Percentiles rank a stretch among this genome's conserved stretches.
Conservation (phyloP, 2,329 filamentous ascomycete species). For the Aspergillus jensenii region DNA sequence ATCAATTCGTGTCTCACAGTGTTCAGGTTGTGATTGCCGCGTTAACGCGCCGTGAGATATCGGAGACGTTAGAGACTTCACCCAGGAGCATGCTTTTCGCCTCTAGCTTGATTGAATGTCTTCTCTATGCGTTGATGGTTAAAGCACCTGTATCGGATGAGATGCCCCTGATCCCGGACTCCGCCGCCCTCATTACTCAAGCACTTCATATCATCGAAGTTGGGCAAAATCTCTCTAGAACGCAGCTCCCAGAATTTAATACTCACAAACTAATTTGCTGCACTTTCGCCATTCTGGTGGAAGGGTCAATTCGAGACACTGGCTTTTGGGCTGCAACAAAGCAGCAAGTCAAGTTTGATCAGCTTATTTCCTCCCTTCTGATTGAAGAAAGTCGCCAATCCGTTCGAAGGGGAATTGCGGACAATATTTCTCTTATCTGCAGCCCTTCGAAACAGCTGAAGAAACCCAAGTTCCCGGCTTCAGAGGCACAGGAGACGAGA, state of each 20-base stretch:
- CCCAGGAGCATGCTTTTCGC: slow-evolving; percentile 52
- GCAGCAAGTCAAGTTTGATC: slow-evolving; percentile 34
- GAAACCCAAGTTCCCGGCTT: slow-evolving; percentile 19
- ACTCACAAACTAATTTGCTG: slow-evolving; percentile 41
- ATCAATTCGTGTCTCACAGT: slow-evolving; percentile 42
- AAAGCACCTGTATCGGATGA: slow-evolving; percentile 29
- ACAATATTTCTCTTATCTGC: slow-evolving; percentile 40
- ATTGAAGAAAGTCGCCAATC: slow-evolving; percentile 44
- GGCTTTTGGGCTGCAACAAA: slow-evolving; percentile 48
- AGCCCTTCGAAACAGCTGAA: slow-evolving; percentile 33
- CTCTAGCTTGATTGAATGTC: slow-evolving; percentile 56
- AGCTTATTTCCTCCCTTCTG: slow-evolving; percentile 43
- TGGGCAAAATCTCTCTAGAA: slow-evolving; percentile 18
- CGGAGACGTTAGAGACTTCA: slow-evolving; percentile 46
- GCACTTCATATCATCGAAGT: slow-evolving; percentile 37
- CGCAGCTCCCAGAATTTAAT: slow-evolving; percentile 17
- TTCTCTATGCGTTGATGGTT: slow-evolving; percentile 58
- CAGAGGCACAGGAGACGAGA: slow-evolving; percentile 17
- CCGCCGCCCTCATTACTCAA: slow-evolving; percentile 34
- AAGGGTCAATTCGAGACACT: slow-evolving; percentile 49
- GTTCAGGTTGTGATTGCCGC: slow-evolving; percentile 60
- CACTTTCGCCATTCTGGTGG: slow-evolving; percentile 50
- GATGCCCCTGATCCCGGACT: slow-evolving; percentile 34
- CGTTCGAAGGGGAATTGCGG: slow-evolving; percentile 40
- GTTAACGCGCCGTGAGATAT: slow-evolving; percentile 58